phyloP scores from a whole-genome alignment of 305 asterid species.

The Fraxinus sp. region DNA sequence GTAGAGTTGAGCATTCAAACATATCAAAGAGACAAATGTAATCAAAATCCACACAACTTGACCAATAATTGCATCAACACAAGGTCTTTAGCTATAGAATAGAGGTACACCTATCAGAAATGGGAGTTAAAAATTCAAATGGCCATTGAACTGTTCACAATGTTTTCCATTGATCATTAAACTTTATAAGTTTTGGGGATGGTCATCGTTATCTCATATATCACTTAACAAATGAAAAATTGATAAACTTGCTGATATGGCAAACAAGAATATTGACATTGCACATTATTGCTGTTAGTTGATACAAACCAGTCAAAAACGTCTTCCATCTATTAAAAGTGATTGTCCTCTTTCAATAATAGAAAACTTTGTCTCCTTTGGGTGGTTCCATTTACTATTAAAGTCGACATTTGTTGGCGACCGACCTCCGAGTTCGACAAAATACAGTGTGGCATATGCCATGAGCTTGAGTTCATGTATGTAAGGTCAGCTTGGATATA shows the following conservation, averaged over 20 bases:
- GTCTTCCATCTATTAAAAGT: no score
- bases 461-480: no score
- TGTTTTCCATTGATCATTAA: no score
- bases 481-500: no score
- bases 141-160: background rate
- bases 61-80: background rate
- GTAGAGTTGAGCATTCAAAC: background rate
- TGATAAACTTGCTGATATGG: background rate
- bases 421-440: no score
- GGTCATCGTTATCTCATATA: background rate
- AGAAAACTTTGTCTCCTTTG: background rate
- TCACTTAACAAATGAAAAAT: background rate
- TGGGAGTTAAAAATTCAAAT: background rate
- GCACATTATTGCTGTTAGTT: background rate
- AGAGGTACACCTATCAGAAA: background rate
- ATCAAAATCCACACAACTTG: background rate
- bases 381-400: background rate
- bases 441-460: no score
- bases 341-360: background rate
- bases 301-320: no score
- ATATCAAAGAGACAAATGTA: background rate
- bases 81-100: background rate
- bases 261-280: no score
- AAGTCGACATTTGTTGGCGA: no score
- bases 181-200: background rate